phyloP scores from a whole-genome alignment of 371 early-diverging fungal genomes.

The Smittium culicis region DNA sequence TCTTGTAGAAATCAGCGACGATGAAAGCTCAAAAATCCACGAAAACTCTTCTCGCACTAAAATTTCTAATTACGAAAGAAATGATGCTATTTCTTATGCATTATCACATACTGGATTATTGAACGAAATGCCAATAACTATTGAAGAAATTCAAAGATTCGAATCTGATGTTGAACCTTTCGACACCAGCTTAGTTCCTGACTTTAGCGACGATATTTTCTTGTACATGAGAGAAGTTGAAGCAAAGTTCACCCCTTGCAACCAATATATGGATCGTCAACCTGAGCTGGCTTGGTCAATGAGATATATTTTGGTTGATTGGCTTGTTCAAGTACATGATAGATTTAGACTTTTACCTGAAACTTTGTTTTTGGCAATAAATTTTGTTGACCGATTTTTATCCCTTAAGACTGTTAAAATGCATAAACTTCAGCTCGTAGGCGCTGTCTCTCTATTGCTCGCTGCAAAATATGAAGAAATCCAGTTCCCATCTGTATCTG shows the following conservation, averaged over 20 bases:
- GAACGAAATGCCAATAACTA: slow-evolving; percentile 21
- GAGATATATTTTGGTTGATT: slow-evolving; percentile 79
- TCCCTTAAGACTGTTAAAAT: too few relatives aligned
- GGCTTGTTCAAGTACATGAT: too few relatives aligned
- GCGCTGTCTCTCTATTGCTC: slow-evolving; percentile 82
- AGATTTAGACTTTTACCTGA: slow-evolving; percentile 96
- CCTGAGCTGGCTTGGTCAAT: slow-evolving; percentile 78
- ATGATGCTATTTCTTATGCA: too few relatives aligned
- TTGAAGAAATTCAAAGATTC: slow-evolving; percentile 24
- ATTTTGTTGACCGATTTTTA: too few relatives aligned
- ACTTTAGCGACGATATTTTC: slow-evolving; percentile 82
- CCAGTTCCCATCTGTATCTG: too few relatives aligned
- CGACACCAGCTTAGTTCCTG: slow-evolving; percentile 51
- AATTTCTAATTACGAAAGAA: too few relatives aligned
- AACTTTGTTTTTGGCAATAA: slow-evolving; percentile 84
- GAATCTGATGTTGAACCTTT: slow-evolving; percentile 26
- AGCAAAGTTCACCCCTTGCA: slow-evolving; percentile 49
- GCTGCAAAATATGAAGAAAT: slow-evolving; percentile 84
- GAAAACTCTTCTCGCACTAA: too few relatives aligned
- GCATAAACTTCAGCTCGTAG: too few relatives aligned
- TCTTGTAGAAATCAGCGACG: too few relatives aligned
- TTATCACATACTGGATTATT: slow-evolving; percentile 21
- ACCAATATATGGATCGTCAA: slow-evolving; percentile 67
- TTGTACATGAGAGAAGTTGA: slow-evolving; percentile 65
- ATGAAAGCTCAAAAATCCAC: too few relatives aligned